Evolutionary conservation across 306 rosid species (phyloP), one percentile per base, ranked within the genome.

Genomic region (Cicer bijugum): DNA sequence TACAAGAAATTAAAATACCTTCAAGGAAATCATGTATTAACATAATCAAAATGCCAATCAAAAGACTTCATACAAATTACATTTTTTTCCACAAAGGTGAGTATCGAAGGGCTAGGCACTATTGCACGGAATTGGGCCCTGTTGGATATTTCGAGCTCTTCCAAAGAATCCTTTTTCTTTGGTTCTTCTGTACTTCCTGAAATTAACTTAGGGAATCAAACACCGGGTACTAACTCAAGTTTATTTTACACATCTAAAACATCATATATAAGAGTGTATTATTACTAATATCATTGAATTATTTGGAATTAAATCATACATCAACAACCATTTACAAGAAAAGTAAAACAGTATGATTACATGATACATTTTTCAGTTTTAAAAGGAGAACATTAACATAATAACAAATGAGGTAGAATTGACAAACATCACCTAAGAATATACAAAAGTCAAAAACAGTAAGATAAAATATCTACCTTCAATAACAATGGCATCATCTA

Each of bases 101-200:
- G 90, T 85, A 94, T 83, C 45, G 94, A 87, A 69, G 97, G 86
- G 84, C 91, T 88, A 19, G 98, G 98, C 71, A 87, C 89, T 77
- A 94, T 94, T 67, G 92, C 96, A 61, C 98, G 91, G 60, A 94
- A 91, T 53, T 88, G 88, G 6, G 98, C 96, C 81, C 87, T 94
- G 85, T 69, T 81, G 44, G 98, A 91, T 72, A 94, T 84, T 67
- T 82, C 84, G 52, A 62, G 81, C 44, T 86, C 88, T 84, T 86
- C 62, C 81, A 72, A 97, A 48, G 77, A 33, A 52, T 76, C 89
- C 10, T 64, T 76, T 66, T 85, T 85, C 86, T 85, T 85, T 81
- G 78, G 81, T 28, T 81, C 83, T 60, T 35, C 5, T 28, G 35
- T 58, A 60, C 52, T 83, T 75, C 88, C 97, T 94, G 95, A 72